Evolutionary conservation across 306 rosid genomes (phyloP).

Genomic region (Trifolium repens): DNA sequence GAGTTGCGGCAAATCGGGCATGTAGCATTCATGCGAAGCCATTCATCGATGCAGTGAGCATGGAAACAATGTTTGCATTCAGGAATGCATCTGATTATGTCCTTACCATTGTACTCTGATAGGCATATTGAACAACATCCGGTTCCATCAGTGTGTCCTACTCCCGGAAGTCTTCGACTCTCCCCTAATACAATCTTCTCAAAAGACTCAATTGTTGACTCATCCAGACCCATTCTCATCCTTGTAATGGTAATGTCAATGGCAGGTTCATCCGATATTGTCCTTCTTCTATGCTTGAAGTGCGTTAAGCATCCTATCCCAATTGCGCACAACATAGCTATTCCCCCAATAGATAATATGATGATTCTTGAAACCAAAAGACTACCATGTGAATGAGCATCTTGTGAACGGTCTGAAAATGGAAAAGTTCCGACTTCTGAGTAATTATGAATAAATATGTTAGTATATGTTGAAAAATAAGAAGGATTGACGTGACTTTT

Average conservation of each 20-base stretch:
- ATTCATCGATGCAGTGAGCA: conserved; percentile 68
- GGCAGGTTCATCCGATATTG: not conserved
- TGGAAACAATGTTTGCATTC: conserved; percentile 82
- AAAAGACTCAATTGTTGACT: conserved; percentile 69
- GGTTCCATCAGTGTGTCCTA: conserved; percentile 46
- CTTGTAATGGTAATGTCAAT: not conserved
- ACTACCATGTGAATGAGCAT: not conserved
- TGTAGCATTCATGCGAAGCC: conserved; percentile 66
- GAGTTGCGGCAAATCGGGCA: conserved; percentile 77
- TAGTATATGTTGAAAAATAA: not conserved
- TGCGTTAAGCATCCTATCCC: conserved; percentile 54
- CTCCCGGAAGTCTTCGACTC: conserved; percentile 63
- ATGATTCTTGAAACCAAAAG: conserved; percentile 54
- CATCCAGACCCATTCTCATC: conserved; percentile 56
- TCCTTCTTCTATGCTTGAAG: conserved; percentile 39
- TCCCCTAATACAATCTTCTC: conserved; percentile 69
- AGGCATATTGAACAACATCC: conserved; percentile 71
- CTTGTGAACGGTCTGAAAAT: conserved; percentile 45
- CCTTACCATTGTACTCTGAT: conserved; percentile 66
- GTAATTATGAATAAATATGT: not conserved
- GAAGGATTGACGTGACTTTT: not conserved
- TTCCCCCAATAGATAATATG: conserved; percentile 53
- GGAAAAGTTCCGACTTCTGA: not conserved
- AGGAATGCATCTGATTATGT: conserved; percentile 73
- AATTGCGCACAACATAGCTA: conserved; percentile 49